Conservation (phyloP, 176 grass and related monocot genomes). For the Tillandsia leiboldiana region DNA sequence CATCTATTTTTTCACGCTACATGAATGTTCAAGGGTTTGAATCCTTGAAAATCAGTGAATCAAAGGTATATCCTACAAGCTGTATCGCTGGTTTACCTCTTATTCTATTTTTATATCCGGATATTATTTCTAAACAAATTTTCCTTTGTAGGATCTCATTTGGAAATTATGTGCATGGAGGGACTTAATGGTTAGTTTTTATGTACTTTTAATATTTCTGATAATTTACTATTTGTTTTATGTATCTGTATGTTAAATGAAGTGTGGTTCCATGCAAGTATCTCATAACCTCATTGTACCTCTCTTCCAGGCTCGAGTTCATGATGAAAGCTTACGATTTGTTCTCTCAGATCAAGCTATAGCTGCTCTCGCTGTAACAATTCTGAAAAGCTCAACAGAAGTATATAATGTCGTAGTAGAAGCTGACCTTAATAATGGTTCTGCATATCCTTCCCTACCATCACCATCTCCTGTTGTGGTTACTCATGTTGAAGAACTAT, state of each 20-base stretch:
- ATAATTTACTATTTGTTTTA: background rate
- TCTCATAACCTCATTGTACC: constrained; percentile 12
- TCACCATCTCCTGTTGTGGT: constrained; percentile 55
- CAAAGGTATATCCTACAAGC: constrained; percentile 44
- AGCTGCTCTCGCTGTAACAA: constrained; percentile 48
- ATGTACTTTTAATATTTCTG: constrained; percentile 6
- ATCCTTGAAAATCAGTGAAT: constrained; percentile 46
- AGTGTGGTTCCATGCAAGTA: constrained; percentile 4
- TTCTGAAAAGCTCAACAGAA: constrained; percentile 55
- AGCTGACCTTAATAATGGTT: constrained; percentile 28
- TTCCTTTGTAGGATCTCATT: constrained; percentile 60
- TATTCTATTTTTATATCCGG: background rate
- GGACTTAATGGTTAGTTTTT: constrained; percentile 84
- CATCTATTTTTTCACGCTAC: constrained; percentile 78
- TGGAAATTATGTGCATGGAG: constrained; percentile 95
- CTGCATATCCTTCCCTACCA: constrained; percentile 26
- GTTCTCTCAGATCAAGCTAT: constrained; percentile 81
- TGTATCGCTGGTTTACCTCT: background rate
- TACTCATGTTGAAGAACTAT: constrained; percentile 61
- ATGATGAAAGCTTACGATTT: constrained; percentile 94
- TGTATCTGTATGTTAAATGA: background rate
- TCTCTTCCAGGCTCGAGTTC: constrained; percentile 69
- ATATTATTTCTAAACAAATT: constrained; percentile 2
- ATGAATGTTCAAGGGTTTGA: constrained; percentile 51
- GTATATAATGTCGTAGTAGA: constrained; percentile 58